Evolutionary conservation across 352 stramenopile species (phyloP).

Genomic region (Phytophthora pisi): DNA sequence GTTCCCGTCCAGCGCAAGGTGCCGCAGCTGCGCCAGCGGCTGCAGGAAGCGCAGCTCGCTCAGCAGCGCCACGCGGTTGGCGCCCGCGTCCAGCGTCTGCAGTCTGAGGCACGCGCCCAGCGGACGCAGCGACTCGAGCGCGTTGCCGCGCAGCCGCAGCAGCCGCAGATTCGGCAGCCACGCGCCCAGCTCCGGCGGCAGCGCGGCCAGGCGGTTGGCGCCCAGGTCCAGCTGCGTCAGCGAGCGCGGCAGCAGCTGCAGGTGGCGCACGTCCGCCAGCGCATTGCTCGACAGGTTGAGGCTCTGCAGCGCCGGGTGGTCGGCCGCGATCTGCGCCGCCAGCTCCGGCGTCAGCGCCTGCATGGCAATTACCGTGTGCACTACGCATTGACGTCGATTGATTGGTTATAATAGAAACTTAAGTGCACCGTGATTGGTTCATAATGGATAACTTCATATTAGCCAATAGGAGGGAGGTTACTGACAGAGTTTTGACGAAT

Average conservation of each 20-base stretch:
- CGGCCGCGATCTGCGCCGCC: slow-evolving; percentile 59
- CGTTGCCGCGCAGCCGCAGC: slow-evolving; percentile 61
- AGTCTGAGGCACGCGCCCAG: slow-evolving; percentile 35
- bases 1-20: slow-evolving; percentile 64
- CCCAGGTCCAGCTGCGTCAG: slow-evolving; percentile 68
- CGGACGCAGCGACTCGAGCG: slow-evolving; percentile 55
- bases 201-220: slow-evolving; percentile 45
- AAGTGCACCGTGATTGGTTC: background rate
- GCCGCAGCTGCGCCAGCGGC: slow-evolving; percentile 44
- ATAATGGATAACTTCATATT: too few species aligned
- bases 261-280: slow-evolving; percentile 50
- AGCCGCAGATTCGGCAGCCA: slow-evolving; percentile 51
- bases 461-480: too few species aligned
- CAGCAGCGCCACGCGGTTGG: slow-evolving; percentile 57
- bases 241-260: slow-evolving; percentile 53
- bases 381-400: background rate
- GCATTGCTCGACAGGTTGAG: slow-evolving; percentile 69
- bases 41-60: slow-evolving; percentile 63
- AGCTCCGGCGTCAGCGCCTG: slow-evolving; percentile 65
- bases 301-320: slow-evolving; percentile 66
- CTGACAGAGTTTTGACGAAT: too few species aligned
- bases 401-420: background rate
- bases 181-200: slow-evolving; percentile 43
- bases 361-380: slow-evolving; percentile 13
- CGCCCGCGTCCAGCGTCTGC: slow-evolving; percentile 45